Evolutionary conservation across 2,329 filamentous ascomycete genomes (phyloP).

Genomic region (Sporothrix phasma): DNA sequence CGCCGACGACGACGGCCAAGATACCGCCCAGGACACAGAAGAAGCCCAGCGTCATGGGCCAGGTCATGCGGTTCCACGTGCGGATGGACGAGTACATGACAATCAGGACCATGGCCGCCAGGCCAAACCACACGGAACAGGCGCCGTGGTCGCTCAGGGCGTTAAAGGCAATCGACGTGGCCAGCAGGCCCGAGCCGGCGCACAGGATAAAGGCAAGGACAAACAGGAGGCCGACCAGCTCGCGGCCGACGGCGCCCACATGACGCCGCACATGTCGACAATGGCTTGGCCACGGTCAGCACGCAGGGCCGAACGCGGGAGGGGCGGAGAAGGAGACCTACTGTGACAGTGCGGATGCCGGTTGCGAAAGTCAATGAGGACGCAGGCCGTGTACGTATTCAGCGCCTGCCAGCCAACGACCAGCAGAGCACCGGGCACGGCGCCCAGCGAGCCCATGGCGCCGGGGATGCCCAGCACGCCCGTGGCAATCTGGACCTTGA

Average conservation of each 20-base stretch:
- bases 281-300: slow-evolving; percentile 21
- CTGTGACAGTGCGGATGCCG: slow-evolving; percentile 30
- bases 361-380: slow-evolving; percentile 27
- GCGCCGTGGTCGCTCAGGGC: slow-evolving; percentile 35
- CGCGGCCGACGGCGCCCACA: slow-evolving; percentile 40
- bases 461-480: slow-evolving; percentile 51
- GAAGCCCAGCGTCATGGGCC: slow-evolving; percentile 32
- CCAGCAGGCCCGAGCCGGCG: slow-evolving; percentile 43
- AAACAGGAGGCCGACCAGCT: slow-evolving; percentile 46
- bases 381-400: slow-evolving; percentile 30
- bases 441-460: slow-evolving; percentile 69
- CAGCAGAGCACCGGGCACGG: slow-evolving; percentile 76
- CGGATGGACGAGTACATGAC: slow-evolving; percentile 40
- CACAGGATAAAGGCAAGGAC: slow-evolving; percentile 39
- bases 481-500: slow-evolving; percentile 36
- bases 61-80: slow-evolving; percentile 38
- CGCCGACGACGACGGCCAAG: slow-evolving; percentile 40
- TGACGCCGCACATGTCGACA: slow-evolving; percentile 46
- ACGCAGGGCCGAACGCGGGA: not conserved
- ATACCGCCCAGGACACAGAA: slow-evolving; percentile 50
- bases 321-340: not conserved
- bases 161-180: slow-evolving; percentile 52
- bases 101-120: slow-evolving; percentile 41
- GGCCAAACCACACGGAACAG: slow-evolving; percentile 35
- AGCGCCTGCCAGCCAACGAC: slow-evolving; percentile 48